Conservation (phyloP, 2,329 filamentous ascomycete genomes). For the Thielaviopsis cerberus region DNA sequence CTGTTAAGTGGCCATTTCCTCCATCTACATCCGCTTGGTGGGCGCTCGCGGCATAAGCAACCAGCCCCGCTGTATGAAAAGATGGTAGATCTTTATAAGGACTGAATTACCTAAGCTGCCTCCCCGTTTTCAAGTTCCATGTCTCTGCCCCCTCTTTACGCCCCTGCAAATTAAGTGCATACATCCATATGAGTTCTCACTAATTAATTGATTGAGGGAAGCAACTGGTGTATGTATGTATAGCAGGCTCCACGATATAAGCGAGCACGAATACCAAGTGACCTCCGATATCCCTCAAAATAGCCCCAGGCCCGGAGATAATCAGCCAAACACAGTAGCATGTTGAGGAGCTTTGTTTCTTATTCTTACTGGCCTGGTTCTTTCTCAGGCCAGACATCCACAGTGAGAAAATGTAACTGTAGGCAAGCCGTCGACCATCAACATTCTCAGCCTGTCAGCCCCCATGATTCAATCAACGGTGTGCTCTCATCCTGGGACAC, state of each 20-base stretch:
- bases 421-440: background rate
- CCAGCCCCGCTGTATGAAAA: no score
- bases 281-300: no score
- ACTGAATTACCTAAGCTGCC: no score
- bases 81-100: no score
- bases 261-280: background rate
- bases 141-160: background rate
- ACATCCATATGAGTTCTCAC: background rate
- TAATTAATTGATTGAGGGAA: no score
- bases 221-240: no score
- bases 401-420: background rate
- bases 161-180: background rate
- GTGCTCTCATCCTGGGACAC: background rate
- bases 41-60: no score
- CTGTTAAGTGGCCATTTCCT: no score
- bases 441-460: background rate
- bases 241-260: background rate
- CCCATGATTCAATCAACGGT: background rate
- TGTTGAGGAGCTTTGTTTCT: background rate
- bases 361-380: background rate
- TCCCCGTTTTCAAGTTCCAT: background rate
- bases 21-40: no score
- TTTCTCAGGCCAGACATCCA: background rate
- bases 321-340: background rate
- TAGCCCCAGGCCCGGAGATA: background rate